Base-by-base conservation (phyloP, 2,329 filamentous ascomycete genomes). In the Diplodia intermedia region DNA sequence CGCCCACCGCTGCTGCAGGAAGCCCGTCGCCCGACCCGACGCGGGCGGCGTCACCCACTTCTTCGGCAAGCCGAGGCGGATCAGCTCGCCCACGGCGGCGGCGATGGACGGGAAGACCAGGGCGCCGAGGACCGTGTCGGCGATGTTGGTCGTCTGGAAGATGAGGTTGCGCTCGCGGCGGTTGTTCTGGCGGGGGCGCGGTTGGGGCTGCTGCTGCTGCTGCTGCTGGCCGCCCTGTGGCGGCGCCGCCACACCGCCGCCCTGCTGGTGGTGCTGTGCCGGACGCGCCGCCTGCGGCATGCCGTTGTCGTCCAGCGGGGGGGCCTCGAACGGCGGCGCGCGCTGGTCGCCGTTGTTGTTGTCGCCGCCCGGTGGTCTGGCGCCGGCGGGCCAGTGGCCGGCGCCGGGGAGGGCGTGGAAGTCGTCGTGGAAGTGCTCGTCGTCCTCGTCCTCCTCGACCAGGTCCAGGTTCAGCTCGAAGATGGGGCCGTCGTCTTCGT, bases 1-100 rank as follows among this genome's bases (percentile, higher is more conserved):
- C 0, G 93, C 95, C 93, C 95, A 98, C 69, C 90, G 88, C 72
- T 91, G 88, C 75, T 95, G 91, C 38, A 99, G 78, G 31, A 98
- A 82, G 5, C 57, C 66, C 75, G 57, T 80, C 77, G 65, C 77
- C 70, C 38, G 74, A 12, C 71, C 70, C 9, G 73, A 69, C 11
- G 75, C 70, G 4, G 79, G 81, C 80, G 11, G 90, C 88, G 73
- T 75, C 6, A 77, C 72, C 89, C 91, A 93, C 3, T 86, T 81
- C 43, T 81, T 81, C 0, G 94, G 94, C 0, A 97, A 82, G 0
- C 86, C 79, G 12, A 87, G 77, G 15, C 90, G 88, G 40, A 98
- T 82, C 0, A 93, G 75, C 73, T 93, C 90, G 54, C 95, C 95
- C 79, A 93, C 88, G 15, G 88, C 85, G 36, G 90, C 91, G 0